Conservation (phyloP, 345 rosid genomes). For the Aethionema arabicum region DNA sequence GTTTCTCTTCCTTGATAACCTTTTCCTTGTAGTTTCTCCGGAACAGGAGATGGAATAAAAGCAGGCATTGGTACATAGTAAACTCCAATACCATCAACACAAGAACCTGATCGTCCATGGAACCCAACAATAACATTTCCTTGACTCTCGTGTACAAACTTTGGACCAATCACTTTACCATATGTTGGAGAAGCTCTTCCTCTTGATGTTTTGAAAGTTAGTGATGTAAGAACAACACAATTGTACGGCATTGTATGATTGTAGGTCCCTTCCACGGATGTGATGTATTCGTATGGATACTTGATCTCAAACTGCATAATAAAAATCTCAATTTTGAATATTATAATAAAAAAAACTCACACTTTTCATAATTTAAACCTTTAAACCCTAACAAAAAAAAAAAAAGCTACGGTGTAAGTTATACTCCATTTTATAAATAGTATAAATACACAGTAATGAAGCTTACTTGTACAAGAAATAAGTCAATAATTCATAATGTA, state of each 20-base stretch:
- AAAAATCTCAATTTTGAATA: not conserved
- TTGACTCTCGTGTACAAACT: conserved; percentile 1
- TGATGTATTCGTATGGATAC: conserved; percentile 22
- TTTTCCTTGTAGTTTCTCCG: conserved; percentile 21
- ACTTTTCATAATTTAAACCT: too few relatives aligned
- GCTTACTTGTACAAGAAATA: too few relatives aligned
- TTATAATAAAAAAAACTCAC: not conserved
- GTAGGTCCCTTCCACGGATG: conserved; percentile 23
- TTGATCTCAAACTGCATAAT: conserved; percentile 9
- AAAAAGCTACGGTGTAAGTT: too few relatives aligned
- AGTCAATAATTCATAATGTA: too few relatives aligned
- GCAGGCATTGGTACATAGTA: conserved; percentile 4
- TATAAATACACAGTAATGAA: too few relatives aligned
- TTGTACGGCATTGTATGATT: not conserved
- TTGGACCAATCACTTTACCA: conserved; percentile 16
- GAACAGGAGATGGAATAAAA: not conserved
- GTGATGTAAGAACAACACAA: conserved; percentile 5
- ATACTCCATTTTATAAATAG: too few relatives aligned
- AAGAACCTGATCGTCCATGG: conserved; percentile 24
- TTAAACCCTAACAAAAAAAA: too few relatives aligned
- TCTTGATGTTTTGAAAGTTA: conserved; percentile 24
- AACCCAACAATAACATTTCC: conserved; percentile 31
- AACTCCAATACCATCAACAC: conserved; percentile 19
- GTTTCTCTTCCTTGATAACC: conserved; percentile 25
- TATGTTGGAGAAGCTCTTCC: conserved; percentile 3